Conservation (phyloP, 2,329 filamentous ascomycete genomes). For the Aspergillus carbonarius region DNA sequence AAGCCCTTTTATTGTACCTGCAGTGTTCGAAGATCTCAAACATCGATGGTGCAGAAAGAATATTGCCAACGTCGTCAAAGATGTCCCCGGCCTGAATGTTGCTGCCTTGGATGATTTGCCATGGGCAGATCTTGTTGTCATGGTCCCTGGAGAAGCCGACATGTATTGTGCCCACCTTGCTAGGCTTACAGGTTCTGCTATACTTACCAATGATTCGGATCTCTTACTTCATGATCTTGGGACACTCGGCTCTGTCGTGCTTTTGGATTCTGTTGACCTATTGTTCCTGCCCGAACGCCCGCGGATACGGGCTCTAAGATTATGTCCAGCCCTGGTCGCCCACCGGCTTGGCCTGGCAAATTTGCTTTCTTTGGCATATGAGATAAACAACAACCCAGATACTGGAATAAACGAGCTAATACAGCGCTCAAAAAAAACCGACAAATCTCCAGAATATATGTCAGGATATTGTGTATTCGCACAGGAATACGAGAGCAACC, state of each 20-base stretch:
- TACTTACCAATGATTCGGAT: slow-evolving; percentile 84
- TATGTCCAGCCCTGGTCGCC: slow-evolving; percentile 40
- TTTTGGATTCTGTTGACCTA: slow-evolving; percentile 64
- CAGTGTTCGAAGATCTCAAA: slow-evolving; percentile 68
- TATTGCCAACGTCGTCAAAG: slow-evolving; percentile 21
- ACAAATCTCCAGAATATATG: slow-evolving; percentile 13
- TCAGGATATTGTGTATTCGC: slow-evolving; percentile 31
- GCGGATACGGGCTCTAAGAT: slow-evolving; percentile 32
- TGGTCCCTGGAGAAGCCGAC: slow-evolving; percentile 85
- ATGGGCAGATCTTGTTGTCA: slow-evolving; percentile 45
- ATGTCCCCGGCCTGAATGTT: slow-evolving; percentile 30
- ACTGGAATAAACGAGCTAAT: slow-evolving; percentile 31
- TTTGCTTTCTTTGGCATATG: slow-evolving; percentile 41
- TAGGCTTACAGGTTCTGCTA: slow-evolving; percentile 55
- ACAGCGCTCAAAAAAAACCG: slow-evolving; percentile 29
- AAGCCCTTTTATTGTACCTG: slow-evolving; percentile 72
- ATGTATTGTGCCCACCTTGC: slow-evolving; percentile 70
- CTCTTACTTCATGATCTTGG: slow-evolving; percentile 73
- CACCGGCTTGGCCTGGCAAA: slow-evolving; percentile 33
- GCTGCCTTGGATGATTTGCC: slow-evolving; percentile 20
- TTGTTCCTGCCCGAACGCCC: slow-evolving; percentile 11
- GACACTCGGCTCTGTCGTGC: slow-evolving; percentile 59
- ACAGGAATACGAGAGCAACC: slow-evolving; percentile 35
- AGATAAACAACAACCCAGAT: slow-evolving; percentile 34
- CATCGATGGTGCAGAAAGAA: slow-evolving; percentile 43